Percentiles rank a stretch among this genome's conserved stretches.
Evolutionary conservation across 1,139 yeast species (phyloP).

Genomic region (Zygosaccharomyces sapae): DNA sequence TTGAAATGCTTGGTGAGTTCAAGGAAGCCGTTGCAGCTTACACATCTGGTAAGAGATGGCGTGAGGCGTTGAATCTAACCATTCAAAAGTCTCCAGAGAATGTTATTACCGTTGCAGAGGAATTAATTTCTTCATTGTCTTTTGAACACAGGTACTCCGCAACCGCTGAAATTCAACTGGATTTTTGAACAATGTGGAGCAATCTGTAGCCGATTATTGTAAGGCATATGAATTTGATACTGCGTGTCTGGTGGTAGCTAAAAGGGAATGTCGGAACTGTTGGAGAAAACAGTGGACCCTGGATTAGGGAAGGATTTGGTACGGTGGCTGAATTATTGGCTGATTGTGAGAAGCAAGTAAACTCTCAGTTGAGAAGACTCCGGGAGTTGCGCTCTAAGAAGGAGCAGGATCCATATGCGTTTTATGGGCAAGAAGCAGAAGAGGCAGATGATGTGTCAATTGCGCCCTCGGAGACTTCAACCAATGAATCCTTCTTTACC

Average conservation of each 20-base stretch:
- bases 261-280: constrained; percentile 44
- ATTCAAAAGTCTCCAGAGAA: constrained; percentile 40
- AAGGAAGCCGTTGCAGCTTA: constrained; percentile 67
- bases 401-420: constrained; percentile 76
- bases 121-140: constrained; percentile 54
- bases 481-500: constrained; percentile 89
- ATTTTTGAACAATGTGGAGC: constrained; percentile 58
- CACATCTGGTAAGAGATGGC: constrained; percentile 71
- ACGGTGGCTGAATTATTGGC: constrained; percentile 81
- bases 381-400: constrained; percentile 83
- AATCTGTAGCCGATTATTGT: constrained; percentile 65
- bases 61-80: constrained; percentile 69
- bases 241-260: constrained; percentile 64
- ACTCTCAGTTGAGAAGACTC: constrained; percentile 76
- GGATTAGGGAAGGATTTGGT: constrained; percentile 87
- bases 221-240: constrained; percentile 71
- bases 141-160: constrained; percentile 73
- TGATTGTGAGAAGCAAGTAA: constrained; percentile 82
- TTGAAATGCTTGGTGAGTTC: constrained; percentile 58
- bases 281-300: constrained; percentile 61
- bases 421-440: constrained; percentile 69
- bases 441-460: constrained; percentile 93
- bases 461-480: constrained; percentile 91
- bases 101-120: constrained; percentile 48
- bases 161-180: constrained; percentile 74